Percentiles rank a stretch among this genome's conserved stretches.
These are phyloP conservation scores for Dendryphion nanum DNA, from an alignment of 2,329 filamentous ascomycete species.

Conservation along the genomic window DNA sequence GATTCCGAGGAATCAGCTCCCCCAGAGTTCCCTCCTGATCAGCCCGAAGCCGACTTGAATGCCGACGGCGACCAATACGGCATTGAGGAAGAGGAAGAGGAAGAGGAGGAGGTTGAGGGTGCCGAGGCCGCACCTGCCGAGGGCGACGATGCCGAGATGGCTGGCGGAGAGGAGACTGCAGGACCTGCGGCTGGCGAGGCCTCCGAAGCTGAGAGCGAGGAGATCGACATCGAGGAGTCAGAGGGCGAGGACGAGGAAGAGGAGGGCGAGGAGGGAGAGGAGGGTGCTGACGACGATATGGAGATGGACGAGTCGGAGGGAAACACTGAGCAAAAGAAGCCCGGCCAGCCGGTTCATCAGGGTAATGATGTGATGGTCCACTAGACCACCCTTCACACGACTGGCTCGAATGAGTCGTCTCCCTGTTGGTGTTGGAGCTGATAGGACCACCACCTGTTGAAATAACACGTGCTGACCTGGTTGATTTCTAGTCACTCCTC, in stretches of 20 bases:
- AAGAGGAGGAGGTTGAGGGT: conserved; percentile 73
- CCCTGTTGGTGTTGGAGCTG: too few relatives aligned
- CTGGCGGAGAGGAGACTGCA: conserved; percentile 59
- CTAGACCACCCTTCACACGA: conserved; percentile 24
- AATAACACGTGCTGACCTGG: too few relatives aligned
- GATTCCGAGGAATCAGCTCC: conserved; percentile 97
- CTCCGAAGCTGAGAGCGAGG: conserved; percentile 74
- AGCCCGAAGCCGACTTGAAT: conserved; percentile 86
- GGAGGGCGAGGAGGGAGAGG: conserved; percentile 61
- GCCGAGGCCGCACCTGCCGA: conserved; percentile 48
- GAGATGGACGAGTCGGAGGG: conserved; percentile 57
- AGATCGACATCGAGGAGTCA: conserved; percentile 74
- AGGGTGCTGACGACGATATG: conserved; percentile 54
- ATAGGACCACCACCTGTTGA: too few relatives aligned
- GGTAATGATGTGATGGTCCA: conserved; percentile 42
- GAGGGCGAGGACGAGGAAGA: conserved; percentile 72
- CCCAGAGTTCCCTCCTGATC: conserved; percentile 93
- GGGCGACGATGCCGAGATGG: conserved; percentile 74
- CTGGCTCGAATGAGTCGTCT: too few relatives aligned
- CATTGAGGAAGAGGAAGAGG: conserved; percentile 76
- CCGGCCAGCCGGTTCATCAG: conserved; percentile 22
- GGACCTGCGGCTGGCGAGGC: conserved; percentile 58
- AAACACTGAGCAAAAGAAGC: conserved; percentile 32
- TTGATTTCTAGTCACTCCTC: too few relatives aligned
- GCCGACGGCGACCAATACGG: conserved; percentile 87